A percentile compares a stretch with the other conserved stretches of the same genome.
Evolutionary conservation across 1,284 basidiomycete genomes (phyloP).

Genomic region (Abortiporus biennis): DNA sequence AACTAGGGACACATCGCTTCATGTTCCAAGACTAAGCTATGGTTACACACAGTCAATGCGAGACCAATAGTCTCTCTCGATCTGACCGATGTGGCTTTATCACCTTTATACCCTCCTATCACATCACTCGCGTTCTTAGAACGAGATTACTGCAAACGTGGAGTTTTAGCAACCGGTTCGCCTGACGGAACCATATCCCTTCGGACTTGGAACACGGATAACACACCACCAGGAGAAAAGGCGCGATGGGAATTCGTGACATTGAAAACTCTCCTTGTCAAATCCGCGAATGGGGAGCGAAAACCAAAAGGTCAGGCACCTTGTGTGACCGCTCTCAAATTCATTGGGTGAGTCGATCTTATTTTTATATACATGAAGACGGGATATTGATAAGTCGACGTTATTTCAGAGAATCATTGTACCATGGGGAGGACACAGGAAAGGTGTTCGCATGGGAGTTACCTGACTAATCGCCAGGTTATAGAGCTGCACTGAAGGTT

Average conservation of each 20-base stretch:
- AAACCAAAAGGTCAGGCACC: conserved; percentile 26
- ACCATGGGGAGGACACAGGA: conserved; percentile 63
- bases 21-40: conserved; percentile 62
- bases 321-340: conserved; percentile 60
- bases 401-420: conserved; percentile 46
- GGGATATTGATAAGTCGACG: no score
- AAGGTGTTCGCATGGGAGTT: conserved; percentile 58
- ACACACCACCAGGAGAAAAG: conserved; percentile 53
- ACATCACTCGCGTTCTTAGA: conserved; percentile 76
- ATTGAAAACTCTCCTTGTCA: conserved; percentile 54
- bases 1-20: conserved; percentile 77
- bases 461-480: no score
- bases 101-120: conserved; percentile 26
- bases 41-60: conserved; percentile 80
- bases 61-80: conserved; percentile 64
- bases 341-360: conserved; percentile 53
- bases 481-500: no score
- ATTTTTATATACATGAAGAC: background rate
- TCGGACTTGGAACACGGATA: conserved; percentile 70
- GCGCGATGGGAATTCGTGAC: conserved; percentile 71
- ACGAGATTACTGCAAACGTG: conserved; percentile 68
- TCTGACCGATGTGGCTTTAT: conserved; percentile 39
- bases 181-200: conserved; percentile 63
- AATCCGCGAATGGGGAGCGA: conserved; percentile 22
- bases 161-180: conserved; percentile 64